Conservation (phyloP, 352 stramenopile genomes). For the Phytophthora lateralis region DNA sequence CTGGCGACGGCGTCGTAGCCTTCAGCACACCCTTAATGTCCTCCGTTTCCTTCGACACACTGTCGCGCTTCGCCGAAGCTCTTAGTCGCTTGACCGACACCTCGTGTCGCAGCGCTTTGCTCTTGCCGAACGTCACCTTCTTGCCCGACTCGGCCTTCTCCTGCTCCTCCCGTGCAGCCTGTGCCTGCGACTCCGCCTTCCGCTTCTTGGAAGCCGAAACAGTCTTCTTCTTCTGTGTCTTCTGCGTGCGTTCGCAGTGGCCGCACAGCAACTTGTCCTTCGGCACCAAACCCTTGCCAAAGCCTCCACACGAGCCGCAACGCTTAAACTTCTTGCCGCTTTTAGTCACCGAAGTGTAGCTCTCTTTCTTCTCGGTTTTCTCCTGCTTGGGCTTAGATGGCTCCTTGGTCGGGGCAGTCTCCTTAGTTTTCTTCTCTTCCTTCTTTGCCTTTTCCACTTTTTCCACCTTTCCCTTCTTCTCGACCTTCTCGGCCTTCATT, state of each 20-base stretch:
- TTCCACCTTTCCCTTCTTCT: slow-evolving; percentile 25
- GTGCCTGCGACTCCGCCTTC: slow-evolving; percentile 51
- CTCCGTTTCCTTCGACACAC: slow-evolving; percentile 53
- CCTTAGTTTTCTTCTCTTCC: slow-evolving; percentile 27
- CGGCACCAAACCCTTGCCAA: slow-evolving; percentile 74
- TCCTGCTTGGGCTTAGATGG: slow-evolving; percentile 31
- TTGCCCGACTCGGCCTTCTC: slow-evolving; percentile 47
- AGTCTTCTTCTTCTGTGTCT: slow-evolving; percentile 64
- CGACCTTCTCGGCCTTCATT: slow-evolving; percentile 8
- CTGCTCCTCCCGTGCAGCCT: slow-evolving; percentile 36
- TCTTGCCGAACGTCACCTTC: slow-evolving; percentile 90
- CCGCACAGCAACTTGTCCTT: slow-evolving; percentile 66
- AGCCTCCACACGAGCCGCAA: slow-evolving; percentile 67
- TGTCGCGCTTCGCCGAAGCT: slow-evolving; percentile 71
- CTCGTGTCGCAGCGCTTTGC: slow-evolving; percentile 76
- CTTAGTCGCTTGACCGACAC: slow-evolving; percentile 86
- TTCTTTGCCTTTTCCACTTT: slow-evolving; percentile 26
- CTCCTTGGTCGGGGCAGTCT: slow-evolving; percentile 18
- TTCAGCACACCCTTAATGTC: slow-evolving; percentile 83
- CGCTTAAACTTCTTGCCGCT: slow-evolving; percentile 82
- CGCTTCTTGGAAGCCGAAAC: slow-evolving; percentile 62
- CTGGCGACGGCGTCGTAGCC: slow-evolving; percentile 32
- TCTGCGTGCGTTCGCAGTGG: slow-evolving; percentile 74
- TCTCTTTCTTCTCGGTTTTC: slow-evolving; percentile 32
- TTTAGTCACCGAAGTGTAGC: slow-evolving; percentile 46